These are phyloP conservation scores for Leccinum fibrillosum DNA, from an alignment of 768 basidiomycete species.

Conservation along the genomic window DNA sequence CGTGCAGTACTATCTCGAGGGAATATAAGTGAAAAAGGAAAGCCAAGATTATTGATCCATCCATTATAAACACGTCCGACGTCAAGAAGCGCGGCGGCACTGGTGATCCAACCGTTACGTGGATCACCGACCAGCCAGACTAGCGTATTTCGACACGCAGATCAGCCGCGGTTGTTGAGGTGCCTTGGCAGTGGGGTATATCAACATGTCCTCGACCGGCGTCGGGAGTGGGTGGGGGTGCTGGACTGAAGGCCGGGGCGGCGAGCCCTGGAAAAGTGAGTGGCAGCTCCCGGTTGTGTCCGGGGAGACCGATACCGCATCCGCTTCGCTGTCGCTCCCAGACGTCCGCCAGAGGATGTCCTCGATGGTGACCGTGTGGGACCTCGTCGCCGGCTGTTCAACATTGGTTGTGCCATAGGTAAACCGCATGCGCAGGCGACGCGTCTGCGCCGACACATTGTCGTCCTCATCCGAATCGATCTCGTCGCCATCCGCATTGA, in stretches of 20 bases:
- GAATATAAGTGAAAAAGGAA: background rate
- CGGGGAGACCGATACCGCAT: conserved; percentile 15
- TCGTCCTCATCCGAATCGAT: conserved; percentile 61
- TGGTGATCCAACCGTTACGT: background rate
- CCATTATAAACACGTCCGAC: background rate
- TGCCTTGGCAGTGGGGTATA: conserved; percentile 15
- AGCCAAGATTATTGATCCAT: conserved; percentile 3
- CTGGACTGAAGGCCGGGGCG: conserved; percentile 10
- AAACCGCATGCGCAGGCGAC: conserved; percentile 43
- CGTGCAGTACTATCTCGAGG: background rate
- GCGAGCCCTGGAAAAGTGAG: conserved; percentile 11
- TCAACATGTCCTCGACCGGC: conserved; percentile 51
- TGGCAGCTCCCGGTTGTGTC: conserved; percentile 20
- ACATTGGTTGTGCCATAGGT: conserved; percentile 16
- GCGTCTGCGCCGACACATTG: conserved; percentile 44
- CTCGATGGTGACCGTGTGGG: conserved; percentile 27
- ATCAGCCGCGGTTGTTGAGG: conserved; percentile 10
- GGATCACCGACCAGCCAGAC: conserved; percentile 29
- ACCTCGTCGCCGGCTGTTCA: conserved; percentile 30
- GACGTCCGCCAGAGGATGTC: conserved; percentile 23
- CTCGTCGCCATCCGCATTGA: conserved; percentile 58
- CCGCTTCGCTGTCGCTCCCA: conserved; percentile 23
- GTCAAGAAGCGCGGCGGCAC: background rate
- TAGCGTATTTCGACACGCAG: conserved; percentile 28
- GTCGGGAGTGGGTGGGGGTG: conserved; percentile 52